phyloP scores from a whole-genome alignment of 306 rosid genomes.

The Crotalaria pallida region DNA sequence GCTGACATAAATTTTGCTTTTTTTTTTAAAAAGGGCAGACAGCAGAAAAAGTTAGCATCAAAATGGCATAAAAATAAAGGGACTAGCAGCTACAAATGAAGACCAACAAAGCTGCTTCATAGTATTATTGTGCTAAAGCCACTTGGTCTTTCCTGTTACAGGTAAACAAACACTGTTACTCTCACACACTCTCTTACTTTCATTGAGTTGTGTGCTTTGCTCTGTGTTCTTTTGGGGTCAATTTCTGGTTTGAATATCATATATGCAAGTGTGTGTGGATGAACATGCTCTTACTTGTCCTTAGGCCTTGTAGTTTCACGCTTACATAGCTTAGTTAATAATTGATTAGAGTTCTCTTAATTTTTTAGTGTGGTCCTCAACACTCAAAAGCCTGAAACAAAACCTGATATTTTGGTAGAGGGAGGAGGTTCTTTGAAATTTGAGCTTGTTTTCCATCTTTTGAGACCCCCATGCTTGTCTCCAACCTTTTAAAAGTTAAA shows the following conservation, averaged over 20 bases:
- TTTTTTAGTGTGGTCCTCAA: constrained; percentile 37
- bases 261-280: constrained; percentile 31
- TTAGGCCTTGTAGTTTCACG: constrained; percentile 52
- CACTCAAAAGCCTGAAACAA: constrained; percentile 23
- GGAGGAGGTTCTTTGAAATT: constrained; percentile 51
- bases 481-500: constrained; percentile 37
- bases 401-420: constrained; percentile 34
- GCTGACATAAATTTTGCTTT: constrained; percentile 23
- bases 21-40: background rate
- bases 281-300: constrained; percentile 66
- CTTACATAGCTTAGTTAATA: constrained; percentile 34
- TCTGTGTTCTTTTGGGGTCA: constrained; percentile 47
- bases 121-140: constrained; percentile 40
- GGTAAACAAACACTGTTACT: constrained; percentile 45
- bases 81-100: constrained; percentile 19
- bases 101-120: constrained; percentile 22
- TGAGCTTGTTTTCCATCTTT: constrained; percentile 78
- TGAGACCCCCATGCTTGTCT: constrained; percentile 84
- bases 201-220: constrained; percentile 57
- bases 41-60: constrained; percentile 12
- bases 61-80: constrained; percentile 9
- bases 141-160: constrained; percentile 25
- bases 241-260: constrained; percentile 50
- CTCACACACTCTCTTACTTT: constrained; percentile 22
- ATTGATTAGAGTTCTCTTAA: constrained; percentile 36